Base-by-base conservation (phyloP, 352 stramenopile species). In the Phytophthora cactorum region DNA sequence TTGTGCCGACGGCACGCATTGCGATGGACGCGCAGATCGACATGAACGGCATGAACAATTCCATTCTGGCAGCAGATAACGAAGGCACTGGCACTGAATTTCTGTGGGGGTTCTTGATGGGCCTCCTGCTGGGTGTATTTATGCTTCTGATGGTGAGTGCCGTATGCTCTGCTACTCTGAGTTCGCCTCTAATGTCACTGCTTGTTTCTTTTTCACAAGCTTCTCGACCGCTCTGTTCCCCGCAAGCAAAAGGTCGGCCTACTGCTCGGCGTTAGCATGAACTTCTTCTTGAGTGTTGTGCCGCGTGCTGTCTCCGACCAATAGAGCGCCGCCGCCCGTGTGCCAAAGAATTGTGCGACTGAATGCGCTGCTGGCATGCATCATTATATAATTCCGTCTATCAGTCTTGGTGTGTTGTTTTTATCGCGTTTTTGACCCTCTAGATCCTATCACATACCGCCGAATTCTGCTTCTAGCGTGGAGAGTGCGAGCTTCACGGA, bases 271-370 rank as follows among this genome's bases (percentile, higher is more conserved):
- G 88, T 96, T 45, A 93, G 84, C 75, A 93, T 96, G 80, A 96
- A 96, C 56, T 93, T 96, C 70, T 92, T 96, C 66, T 74, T 96
- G 55, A 96, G 86, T 69, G 85, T 96, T 59, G 79, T 96, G n/a
- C 86, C 86, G 25, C 86, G 85, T 63, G 82, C 82, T 57, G 82
- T 93, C 56, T 85, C 84, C 2, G 82, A 93, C 49, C 79, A 80
- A 77, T 82, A 82, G 67, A 71, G 43, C 55, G 44, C 57, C 59
- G 29, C 31, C 36, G 22, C 43, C 34, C 63, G 68, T 49, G 29
- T 47, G 14, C 15, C 25, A 22, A 38, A 45, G 39, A 59, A 54
- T 47, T 55, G 14, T 28, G 32, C 50, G 41, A 11, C n/a, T 53
- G 51, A 52, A 14, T n/a, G 31, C 43, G 62, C 49, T 70, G 43